Conservation (phyloP, 441 rosid species). For the Corymbia citriodora region DNA sequence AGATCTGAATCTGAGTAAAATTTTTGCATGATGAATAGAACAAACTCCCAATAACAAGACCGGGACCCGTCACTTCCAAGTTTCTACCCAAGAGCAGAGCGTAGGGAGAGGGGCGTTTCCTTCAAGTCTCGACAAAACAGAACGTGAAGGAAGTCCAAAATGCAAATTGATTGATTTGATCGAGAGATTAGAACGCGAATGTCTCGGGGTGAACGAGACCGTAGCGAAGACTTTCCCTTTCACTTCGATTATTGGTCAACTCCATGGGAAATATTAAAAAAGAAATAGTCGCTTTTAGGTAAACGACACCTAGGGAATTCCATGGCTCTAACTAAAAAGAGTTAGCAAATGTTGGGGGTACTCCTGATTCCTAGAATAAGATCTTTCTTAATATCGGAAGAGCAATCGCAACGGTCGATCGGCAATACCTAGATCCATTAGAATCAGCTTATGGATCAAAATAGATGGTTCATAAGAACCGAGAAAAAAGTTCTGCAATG, state of each 20-base stretch:
- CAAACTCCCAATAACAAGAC: not conserved
- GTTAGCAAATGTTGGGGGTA: not conserved
- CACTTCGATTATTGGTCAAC: not conserved
- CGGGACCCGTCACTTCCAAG: not conserved
- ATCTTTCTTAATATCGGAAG: not conserved
- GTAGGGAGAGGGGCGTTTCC: not conserved
- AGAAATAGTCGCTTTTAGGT: not conserved
- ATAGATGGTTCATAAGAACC: not conserved
- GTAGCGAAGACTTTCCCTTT: no score
- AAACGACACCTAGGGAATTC: not conserved
- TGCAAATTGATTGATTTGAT: not conserved
- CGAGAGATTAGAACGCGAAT: not conserved
- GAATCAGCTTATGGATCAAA: not conserved
- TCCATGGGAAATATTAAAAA: not conserved
- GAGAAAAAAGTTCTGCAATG: not conserved
- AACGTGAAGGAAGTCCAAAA: not conserved
- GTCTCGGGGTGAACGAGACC: not conserved
- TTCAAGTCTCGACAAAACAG: not conserved
- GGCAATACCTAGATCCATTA: accelerated
- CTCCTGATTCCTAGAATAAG: not conserved
- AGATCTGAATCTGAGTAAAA: no score
- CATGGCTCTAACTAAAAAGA: not conserved
- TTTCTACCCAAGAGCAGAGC: not conserved
- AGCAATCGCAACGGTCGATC: not conserved
- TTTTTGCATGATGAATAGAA: not conserved